Base-by-base conservation (phyloP, 208 protist genomes). In the Borovskyia barvae region DNA sequence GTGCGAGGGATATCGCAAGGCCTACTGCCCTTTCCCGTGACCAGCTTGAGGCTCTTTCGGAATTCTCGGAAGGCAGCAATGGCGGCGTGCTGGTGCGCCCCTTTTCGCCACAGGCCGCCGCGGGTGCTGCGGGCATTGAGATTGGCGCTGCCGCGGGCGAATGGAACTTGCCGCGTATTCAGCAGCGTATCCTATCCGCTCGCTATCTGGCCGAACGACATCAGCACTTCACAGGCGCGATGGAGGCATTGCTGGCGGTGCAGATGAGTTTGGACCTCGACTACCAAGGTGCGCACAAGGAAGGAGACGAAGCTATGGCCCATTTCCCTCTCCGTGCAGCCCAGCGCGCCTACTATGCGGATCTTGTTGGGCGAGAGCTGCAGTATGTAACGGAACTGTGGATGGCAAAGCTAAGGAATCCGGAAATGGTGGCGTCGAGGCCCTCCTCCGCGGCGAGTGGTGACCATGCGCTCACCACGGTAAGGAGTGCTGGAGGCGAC, bases 241-340 rank as follows among this genome's bases (percentile, higher is more conserved):
- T 73, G 33, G 71, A 73, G 46, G 49, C 68, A 12, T 24, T 77
- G 25, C 35, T 72, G 2, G 33, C 55, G 6, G 65, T 72, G 7
- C 71, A 77, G 37, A 69, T 76, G 63, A 70, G 59, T 28, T 43
- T 76, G 4, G 64, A 76, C 24, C 39, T 32, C 35, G 59, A 68
- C 52, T 66, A 66, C 33, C 50, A 57, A 22, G 57, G 51, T 17
- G 56, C 56, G 15, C 47, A 12, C 11, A 29, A 6, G 24, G 20
- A 15, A 2, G 42, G 28, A 26, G 22, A 35, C 24, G 14, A 12
- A 39, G 30, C 41, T 19, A 12, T 22, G 4, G 29, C 51, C 8
- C 40, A 12, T 39, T 47, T 55, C 46, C 19, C 5, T 11, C 51
- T 73, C 7, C 59, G 41, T 12, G 50, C 55, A 14, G 24, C 37